These are phyloP conservation scores for Hevea brasiliensis DNA, from an alignment of 345 rosid species.

Conservation along the genomic window DNA sequence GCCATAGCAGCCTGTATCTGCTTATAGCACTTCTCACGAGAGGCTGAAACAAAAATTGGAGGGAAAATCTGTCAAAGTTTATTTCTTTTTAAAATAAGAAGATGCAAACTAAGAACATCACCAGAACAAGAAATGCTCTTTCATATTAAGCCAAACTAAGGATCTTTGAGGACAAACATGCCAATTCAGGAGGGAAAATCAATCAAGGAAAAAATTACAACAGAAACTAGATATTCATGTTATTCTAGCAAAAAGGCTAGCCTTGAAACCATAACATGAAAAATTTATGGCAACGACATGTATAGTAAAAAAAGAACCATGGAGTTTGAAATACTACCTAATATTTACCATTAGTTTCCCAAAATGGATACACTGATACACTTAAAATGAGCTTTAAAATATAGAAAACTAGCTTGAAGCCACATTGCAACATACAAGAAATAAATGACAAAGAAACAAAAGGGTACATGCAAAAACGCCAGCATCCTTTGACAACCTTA, in stretches of 20 bases:
- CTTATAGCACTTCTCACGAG: conserved; percentile 86
- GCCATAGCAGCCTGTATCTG: conserved; percentile 90
- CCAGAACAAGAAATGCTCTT: not conserved
- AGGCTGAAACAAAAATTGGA: conserved; percentile 46
- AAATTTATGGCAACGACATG: not conserved
- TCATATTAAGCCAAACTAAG: not conserved
- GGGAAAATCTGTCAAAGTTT: conserved; percentile 6
- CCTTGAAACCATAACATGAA: not conserved
- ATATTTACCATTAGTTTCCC: not conserved
- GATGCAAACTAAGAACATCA: not conserved
- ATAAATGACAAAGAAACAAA: not conserved
- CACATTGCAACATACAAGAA: not conserved
- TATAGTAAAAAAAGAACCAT: not conserved
- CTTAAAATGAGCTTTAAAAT: not conserved
- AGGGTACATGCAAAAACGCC: not conserved
- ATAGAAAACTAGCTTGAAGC: conserved; percentile 6
- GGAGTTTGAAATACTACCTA: not conserved
- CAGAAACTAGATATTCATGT: not conserved
- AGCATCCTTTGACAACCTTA: not conserved
- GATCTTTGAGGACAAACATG: not conserved
- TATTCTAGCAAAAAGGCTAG: not conserved
- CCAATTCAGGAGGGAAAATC: not conserved
- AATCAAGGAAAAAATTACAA: not conserved
- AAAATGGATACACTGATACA: not conserved
- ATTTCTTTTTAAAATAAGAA: not conserved